phyloP scores from a whole-genome alignment of 768 basidiomycete genomes.

The Artomyces pyxidatus region DNA sequence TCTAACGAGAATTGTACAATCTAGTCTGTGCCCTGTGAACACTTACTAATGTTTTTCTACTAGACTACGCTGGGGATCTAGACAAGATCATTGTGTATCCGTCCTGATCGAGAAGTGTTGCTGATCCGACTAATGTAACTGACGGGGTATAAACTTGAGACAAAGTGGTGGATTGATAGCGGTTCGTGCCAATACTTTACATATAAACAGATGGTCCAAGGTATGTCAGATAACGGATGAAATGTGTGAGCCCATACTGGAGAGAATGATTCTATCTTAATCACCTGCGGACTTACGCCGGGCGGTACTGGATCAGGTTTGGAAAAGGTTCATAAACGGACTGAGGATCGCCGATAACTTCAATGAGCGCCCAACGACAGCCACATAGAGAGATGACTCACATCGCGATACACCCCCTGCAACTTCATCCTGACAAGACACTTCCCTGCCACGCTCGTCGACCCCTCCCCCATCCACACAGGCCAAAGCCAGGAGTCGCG shows the following conservation, averaged over 20 bases:
- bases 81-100: constrained; percentile 54
- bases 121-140: too few species aligned
- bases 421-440: constrained; percentile 54
- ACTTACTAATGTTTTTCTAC: background rate
- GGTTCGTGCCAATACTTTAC: too few species aligned
- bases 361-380: background rate
- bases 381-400: constrained; percentile 21
- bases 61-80: constrained; percentile 44
- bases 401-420: constrained; percentile 47
- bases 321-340: constrained; percentile 45
- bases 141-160: too few species aligned
- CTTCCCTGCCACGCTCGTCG: constrained; percentile 36
- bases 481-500: constrained; percentile 35
- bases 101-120: background rate
- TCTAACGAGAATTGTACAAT: constrained; percentile 40
- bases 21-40: background rate
- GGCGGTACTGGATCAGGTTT: constrained; percentile 47
- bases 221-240: too few species aligned
- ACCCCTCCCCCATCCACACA: constrained; percentile 30
- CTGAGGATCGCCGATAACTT: constrained; percentile 21
- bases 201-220: too few species aligned
- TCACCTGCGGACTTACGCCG: too few species aligned
- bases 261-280: too few species aligned
- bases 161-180: too few species aligned
- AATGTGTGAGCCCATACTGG: too few species aligned